Conservation (phyloP, 2,329 filamentous ascomycete genomes). For the Alternaria conjuncta region DNA sequence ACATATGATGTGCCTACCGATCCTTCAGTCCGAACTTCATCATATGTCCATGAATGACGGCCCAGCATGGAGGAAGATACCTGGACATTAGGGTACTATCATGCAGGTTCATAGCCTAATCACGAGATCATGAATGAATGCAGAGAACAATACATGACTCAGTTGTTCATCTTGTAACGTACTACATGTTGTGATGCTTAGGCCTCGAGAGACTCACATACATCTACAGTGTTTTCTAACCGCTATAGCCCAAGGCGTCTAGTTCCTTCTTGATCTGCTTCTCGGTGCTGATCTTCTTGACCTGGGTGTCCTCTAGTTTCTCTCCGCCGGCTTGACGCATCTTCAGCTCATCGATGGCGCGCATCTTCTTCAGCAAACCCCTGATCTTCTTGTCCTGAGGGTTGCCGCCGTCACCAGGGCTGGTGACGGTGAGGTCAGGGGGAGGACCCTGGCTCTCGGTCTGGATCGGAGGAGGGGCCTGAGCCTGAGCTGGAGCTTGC, state of each 20-base stretch:
- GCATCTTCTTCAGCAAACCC: conserved; percentile 93
- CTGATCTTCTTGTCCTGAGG: conserved; percentile 95
- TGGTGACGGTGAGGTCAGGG: conserved; percentile 61
- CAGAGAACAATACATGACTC: background rate
- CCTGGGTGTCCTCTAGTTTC: conserved; percentile 96
- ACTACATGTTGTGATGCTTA: background rate
- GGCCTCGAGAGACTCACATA: background rate
- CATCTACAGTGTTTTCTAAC: conserved; percentile 16
- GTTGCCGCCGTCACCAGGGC: conserved; percentile 60
- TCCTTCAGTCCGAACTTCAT: background rate
- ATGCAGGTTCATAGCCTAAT: background rate
- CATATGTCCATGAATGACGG: background rate
- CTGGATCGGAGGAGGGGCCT: conserved; percentile 36
- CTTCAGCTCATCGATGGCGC: conserved; percentile 96
- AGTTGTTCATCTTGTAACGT: background rate
- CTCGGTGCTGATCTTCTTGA: conserved; percentile 97
- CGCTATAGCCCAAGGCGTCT: conserved; percentile 61
- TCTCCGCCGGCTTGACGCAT: conserved; percentile 94
- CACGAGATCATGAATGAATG: background rate
- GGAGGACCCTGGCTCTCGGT: conserved; percentile 42
- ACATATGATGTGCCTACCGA: background rate
- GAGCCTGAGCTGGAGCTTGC: conserved; percentile 15
- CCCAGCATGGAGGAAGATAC: background rate
- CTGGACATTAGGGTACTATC: background rate
- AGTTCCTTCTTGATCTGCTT: conserved; percentile 83